Percentiles rank a stretch among this genome's conserved stretches.
phyloP scores from a whole-genome alignment of 164 flowering plant species.

The Umbilicus rupestris region DNA sequence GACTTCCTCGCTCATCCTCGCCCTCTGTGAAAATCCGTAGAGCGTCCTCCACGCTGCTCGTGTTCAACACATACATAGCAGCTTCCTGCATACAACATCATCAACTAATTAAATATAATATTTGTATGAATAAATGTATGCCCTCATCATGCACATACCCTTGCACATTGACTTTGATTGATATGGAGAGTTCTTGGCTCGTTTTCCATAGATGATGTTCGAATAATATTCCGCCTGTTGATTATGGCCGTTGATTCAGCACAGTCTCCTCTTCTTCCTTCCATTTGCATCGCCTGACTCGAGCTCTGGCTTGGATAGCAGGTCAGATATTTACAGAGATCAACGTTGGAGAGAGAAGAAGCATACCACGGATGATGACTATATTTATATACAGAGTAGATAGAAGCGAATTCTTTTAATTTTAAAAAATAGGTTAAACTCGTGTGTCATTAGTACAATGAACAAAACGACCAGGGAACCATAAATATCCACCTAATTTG shows the following conservation, averaged over 20 bases:
- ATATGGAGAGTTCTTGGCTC: conserved; percentile 43
- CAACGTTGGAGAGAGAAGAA: not conserved
- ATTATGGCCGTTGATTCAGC: too few species aligned
- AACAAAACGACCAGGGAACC: conserved; percentile 2
- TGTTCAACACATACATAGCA: conserved; percentile 13
- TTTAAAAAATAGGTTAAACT: too few species aligned
- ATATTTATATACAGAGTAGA: too few species aligned
- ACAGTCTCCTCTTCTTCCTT: not conserved
- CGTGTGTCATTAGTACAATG: too few species aligned
- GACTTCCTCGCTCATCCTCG: too few species aligned
- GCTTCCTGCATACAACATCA: too few species aligned
- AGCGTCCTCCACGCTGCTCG: conserved; percentile 11
- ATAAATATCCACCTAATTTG: not conserved
- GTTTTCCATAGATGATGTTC: conserved; percentile 38
- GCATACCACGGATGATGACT: not conserved
- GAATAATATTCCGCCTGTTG: conserved; percentile 19
- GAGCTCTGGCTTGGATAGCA: too few species aligned
- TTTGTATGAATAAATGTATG: too few species aligned
- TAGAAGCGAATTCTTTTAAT: not conserved
- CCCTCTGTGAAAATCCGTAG: conserved; percentile 8
- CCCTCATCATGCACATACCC: too few species aligned
- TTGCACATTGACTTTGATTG: conserved; percentile 33
- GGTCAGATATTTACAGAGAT: too few species aligned
- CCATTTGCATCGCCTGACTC: not conserved
- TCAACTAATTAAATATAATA: too few species aligned